Base-by-base conservation (phyloP, 225 moss, liverwort and hornwort species). In the Climacium dendroides region DNA sequence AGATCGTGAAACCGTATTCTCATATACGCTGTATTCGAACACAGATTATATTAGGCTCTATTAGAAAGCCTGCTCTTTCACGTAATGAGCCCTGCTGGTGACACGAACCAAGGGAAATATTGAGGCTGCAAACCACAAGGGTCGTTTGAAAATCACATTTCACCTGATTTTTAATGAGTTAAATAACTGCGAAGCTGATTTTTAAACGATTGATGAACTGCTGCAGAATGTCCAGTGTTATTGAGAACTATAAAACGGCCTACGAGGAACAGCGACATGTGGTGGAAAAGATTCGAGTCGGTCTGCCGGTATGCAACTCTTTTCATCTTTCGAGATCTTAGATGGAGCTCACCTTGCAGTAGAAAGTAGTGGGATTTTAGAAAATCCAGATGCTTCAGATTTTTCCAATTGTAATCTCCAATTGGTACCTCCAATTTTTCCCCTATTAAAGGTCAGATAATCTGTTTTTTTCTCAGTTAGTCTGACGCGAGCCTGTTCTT, bases 241-340 rank as follows among this genome's bases (percentile, higher is more conserved):
- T 96, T 85, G 91, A 89, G 79, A 95, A 92, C 79, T 96, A 89
- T 83, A 97, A 94, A 88, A 81, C 55, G 13, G 94, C 95, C 8
- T 97, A 97, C 81, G 95, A 94, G 86, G 90, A 89, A 54, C 85
- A 88, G 84, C 87, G 89, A 45, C 96, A 97, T 81, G 83, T 85
- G 57, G 83, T 96, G 52, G 77, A 92, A 37, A 97, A 93, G 86
- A 94, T 97, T 83, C 94, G 94, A 73, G 79, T 96, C 32, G 97
- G 97, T 74, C 95, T 97, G 53, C 96, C 93, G 91, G 97, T 97
- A 73, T 67, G 93, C 62, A 69, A 61, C 17, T 57, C 83, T 53
- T 61, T 75, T 2, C 52, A 35, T 85, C 59, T 52, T 81, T 26
- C 3, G 11, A 53, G 29, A 48, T 34, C 45, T 84, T 45, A 34